Evolutionary conservation across 768 basidiomycete species (phyloP).

Genomic region (Rhodotorula diobovata): DNA sequence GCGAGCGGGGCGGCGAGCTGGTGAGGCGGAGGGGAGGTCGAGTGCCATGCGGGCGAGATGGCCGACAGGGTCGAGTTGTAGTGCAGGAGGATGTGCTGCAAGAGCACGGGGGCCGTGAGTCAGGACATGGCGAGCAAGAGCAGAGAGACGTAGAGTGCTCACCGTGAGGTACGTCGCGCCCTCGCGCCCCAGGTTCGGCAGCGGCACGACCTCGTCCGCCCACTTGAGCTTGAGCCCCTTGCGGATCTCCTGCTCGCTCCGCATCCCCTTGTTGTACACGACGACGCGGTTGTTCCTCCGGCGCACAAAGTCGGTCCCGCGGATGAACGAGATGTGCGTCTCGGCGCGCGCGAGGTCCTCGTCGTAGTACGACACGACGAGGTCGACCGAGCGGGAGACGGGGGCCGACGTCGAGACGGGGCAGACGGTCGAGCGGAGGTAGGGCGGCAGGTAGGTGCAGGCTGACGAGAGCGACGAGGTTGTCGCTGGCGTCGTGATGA

Average conservation of each 20-base stretch:
- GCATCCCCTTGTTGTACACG: conserved; percentile 44
- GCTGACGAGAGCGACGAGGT: conserved; percentile 15
- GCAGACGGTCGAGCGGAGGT: conserved; percentile 25
- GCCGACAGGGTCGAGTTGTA: conserved; percentile 39
- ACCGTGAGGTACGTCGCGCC: conserved; percentile 48
- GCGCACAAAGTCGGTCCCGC: conserved; percentile 1
- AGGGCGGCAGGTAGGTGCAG: conserved; percentile 23
- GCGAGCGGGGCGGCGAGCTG: not conserved
- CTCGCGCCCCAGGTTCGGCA: conserved; percentile 46
- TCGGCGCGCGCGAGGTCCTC: conserved; percentile 37
- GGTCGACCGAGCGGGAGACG: conserved; percentile 23
- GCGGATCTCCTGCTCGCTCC: conserved; percentile 17
- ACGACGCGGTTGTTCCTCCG: conserved; percentile 33
- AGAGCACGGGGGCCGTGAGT: no score
- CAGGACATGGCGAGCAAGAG: not conserved
- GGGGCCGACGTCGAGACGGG: not conserved
- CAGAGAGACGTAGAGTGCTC: conserved; percentile 4
- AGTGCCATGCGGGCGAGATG: not conserved
- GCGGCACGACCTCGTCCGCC: conserved; percentile 42
- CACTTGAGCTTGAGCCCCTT: conserved; percentile 29
- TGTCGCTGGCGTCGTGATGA: conserved; percentile 9
- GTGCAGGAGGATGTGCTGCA: conserved; percentile 44
- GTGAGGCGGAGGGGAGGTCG: not conserved
- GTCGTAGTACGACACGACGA: conserved; percentile 45
- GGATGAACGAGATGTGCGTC: conserved; percentile 33